Evolutionary conservation across 2,329 filamentous ascomycete genomes (phyloP).

Genomic region (Botrytis hyacinthi): DNA sequence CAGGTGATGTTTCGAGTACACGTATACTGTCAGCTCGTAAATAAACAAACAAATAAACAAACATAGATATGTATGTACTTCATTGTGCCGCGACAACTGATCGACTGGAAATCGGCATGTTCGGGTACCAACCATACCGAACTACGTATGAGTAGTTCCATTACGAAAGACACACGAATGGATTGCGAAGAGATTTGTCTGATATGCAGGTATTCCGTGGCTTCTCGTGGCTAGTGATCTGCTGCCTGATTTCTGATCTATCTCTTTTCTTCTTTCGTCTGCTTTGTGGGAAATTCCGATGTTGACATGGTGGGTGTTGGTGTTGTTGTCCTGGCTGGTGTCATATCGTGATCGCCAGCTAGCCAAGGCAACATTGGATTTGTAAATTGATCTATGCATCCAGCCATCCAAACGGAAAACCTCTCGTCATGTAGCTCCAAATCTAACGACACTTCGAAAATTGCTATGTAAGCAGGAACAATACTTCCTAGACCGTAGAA

Average conservation of each 20-base stretch:
- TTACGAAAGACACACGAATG: not conserved
- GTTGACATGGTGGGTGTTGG: not conserved
- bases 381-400: not conserved
- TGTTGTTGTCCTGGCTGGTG: not conserved
- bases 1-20: not conserved
- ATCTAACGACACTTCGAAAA: not conserved
- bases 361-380: not conserved
- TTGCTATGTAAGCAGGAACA: not conserved
- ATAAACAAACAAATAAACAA: not conserved
- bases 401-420: not conserved
- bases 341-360: not conserved
- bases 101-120: not conserved
- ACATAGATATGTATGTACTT: not conserved
- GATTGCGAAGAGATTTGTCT: not conserved
- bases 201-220: not conserved
- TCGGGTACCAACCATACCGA: not conserved
- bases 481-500: not conserved
- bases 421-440: not conserved
- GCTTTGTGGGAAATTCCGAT: not conserved
- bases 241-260: not conserved
- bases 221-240: not conserved
- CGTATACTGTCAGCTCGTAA: not conserved
- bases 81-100: not conserved
- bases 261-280: not conserved
- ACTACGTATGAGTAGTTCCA: not conserved